phyloP scores from a whole-genome alignment of 345 rosid genomes.

The Syzygium jambos region DNA sequence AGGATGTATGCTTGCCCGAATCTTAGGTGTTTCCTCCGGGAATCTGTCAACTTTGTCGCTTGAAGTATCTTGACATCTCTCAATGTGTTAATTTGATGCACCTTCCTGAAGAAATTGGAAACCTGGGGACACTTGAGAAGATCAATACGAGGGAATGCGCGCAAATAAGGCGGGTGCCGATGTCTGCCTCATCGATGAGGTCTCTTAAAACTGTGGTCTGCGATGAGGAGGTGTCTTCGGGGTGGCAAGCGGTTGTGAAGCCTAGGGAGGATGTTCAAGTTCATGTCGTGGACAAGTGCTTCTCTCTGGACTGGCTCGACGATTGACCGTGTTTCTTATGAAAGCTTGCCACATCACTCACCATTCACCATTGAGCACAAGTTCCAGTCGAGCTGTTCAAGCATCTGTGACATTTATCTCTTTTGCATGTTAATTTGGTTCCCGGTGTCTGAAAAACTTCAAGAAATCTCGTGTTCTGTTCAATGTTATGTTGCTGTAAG shows the following conservation, averaged over 20 bases:
- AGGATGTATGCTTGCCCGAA: slow-evolving; percentile 68
- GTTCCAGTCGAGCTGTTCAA: not conserved
- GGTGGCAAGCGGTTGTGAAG: slow-evolving; percentile 42
- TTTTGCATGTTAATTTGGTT: not conserved
- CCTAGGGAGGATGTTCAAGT: slow-evolving; percentile 35
- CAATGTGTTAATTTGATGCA: slow-evolving; percentile 47
- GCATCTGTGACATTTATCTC: not conserved
- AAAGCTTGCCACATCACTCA: not conserved
- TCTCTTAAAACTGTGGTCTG: slow-evolving; percentile 57
- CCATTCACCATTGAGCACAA: not conserved
- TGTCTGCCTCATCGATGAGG: slow-evolving; percentile 34
- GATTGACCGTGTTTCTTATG: slow-evolving; percentile 17
- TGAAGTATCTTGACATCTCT: slow-evolving; percentile 67
- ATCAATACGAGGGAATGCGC: slow-evolving; percentile 88
- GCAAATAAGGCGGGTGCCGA: slow-evolving; percentile 23
- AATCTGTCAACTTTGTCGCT: slow-evolving; percentile 34
- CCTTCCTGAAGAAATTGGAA: slow-evolving; percentile 59
- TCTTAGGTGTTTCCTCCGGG: slow-evolving; percentile 44
- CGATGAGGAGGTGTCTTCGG: slow-evolving; percentile 53
- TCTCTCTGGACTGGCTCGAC: slow-evolving; percentile 57
- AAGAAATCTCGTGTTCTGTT: not conserved
- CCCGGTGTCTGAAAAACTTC: not conserved
- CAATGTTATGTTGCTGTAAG: not conserved
- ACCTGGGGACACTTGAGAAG: slow-evolving; percentile 49
- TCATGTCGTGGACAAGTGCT: slow-evolving; percentile 53